Conservation (phyloP, 2,329 filamentous ascomycete species). For the Aschersonia sp. region DNA sequence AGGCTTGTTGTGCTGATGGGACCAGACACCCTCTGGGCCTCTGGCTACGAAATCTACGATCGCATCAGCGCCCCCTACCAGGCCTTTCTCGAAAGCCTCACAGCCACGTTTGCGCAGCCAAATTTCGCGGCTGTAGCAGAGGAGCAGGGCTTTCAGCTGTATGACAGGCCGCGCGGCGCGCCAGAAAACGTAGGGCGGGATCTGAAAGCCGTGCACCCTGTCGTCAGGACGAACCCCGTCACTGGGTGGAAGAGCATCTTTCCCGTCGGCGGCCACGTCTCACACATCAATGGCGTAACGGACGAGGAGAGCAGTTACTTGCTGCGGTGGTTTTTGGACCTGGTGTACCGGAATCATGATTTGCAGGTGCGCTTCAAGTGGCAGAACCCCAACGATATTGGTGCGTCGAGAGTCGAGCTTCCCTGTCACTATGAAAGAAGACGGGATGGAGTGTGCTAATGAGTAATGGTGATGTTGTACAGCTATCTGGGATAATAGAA, state of each 20-base stretch:
- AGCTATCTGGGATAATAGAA: conserved; percentile 44
- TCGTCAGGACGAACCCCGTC: conserved; percentile 41
- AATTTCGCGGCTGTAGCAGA: conserved; percentile 33
- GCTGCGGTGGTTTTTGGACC: conserved; percentile 34
- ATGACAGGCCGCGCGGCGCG: conserved; percentile 28
- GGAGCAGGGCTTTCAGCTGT: conserved; percentile 27
- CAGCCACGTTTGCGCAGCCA: conserved; percentile 36
- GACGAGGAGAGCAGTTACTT: conserved; percentile 31
- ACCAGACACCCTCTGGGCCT: conserved; percentile 49
- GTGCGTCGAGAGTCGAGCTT: conserved; percentile 6
- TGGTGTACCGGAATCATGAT: conserved; percentile 40
- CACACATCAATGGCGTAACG: conserved; percentile 33
- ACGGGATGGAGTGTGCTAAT: background rate
- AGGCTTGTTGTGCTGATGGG: background rate
- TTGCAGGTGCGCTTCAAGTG: conserved; percentile 34
- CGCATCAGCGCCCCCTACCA: conserved; percentile 41
- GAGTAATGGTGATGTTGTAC: conserved; percentile 1
- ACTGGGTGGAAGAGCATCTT: conserved; percentile 43
- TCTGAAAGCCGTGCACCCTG: conserved; percentile 35
- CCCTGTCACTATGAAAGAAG: conserved; percentile 1
- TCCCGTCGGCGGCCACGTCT: conserved; percentile 33
- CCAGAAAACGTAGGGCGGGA: conserved; percentile 33
- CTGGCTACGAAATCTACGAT: conserved; percentile 53
- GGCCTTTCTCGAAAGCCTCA: conserved; percentile 42
- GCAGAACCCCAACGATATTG: conserved; percentile 27